These are phyloP conservation scores for Bacidia gigantensis DNA, from an alignment of 495 filamentous ascomycete species.

Conservation along the genomic window DNA sequence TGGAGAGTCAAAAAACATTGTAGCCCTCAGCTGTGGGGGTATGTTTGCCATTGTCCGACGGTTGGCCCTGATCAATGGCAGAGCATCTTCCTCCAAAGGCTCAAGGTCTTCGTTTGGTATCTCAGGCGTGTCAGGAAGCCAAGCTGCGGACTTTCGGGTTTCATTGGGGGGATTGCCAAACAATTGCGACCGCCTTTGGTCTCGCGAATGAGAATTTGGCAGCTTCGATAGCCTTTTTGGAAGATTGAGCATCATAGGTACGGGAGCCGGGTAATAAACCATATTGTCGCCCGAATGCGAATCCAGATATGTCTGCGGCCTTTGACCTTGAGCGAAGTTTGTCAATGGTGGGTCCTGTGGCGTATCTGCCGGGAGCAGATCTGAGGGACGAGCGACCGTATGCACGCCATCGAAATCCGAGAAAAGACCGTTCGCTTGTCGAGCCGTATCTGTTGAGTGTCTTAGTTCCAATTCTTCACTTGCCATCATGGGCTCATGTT, in stretches of 20 bases:
- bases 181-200: conserved; percentile 55
- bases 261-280: conserved; percentile 90
- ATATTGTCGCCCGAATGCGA: conserved; percentile 58
- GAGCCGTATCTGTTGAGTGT: conserved; percentile 42
- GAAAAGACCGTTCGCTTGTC: conserved; percentile 59
- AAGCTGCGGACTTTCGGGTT: conserved; percentile 30
- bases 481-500: conserved; percentile 4
- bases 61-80: conserved; percentile 14
- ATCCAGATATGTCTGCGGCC: conserved; percentile 36
- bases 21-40: conserved; percentile 84
- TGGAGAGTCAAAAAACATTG: conserved; percentile 74
- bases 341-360: conserved; percentile 16
- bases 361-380: conserved; percentile 19
- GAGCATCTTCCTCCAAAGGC: neutral
- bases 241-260: conserved; percentile 84
- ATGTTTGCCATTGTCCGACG: conserved; percentile 36
- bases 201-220: conserved; percentile 43
- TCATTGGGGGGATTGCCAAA: conserved; percentile 36
- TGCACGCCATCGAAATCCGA: conserved; percentile 92
- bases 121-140: conserved; percentile 23
- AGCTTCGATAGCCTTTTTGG: conserved; percentile 75
- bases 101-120: conserved; percentile 8
- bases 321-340: conserved; percentile 7
- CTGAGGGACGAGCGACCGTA: conserved; percentile 37
- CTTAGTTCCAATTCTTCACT: conserved; percentile 1